Evolutionary conservation across 495 filamentous ascomycete species (phyloP), one percentile per base, ranked within the genome.

Genomic region (Pseudoneurospora amorphoporcata): DNA sequence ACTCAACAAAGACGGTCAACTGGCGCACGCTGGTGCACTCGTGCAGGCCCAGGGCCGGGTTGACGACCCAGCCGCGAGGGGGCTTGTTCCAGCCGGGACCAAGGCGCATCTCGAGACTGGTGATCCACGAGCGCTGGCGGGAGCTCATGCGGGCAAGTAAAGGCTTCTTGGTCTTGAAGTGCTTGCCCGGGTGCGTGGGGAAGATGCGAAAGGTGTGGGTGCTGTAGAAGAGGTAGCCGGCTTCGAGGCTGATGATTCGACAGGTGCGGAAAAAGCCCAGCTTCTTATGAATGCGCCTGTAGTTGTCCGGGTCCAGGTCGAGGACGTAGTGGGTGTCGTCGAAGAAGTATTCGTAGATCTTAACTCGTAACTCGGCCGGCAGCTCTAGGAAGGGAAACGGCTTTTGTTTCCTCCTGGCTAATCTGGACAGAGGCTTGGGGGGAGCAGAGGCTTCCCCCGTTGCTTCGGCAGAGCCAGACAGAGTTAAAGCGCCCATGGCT

Each of bases 81-180:
- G 93, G 93, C 68, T 85, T 85, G 17, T 84, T 91, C 91, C 91
- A 97, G 69, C 92, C 92, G 0, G 92, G 92, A 0, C 93, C 93
- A 2, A 97, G 81, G 10, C 93, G 89, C 73, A 96, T 81, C 76
- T 96, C 92, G 68, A 95, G 83, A 2, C 88, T 88, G 4, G 85
- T 89, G 69, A 97, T 83, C 29, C 83, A 87, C 8, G 84, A 80
- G 45, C 91, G 89, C 83, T 94, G 93, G 32, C 84, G 85, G 17
- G 86, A 78, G 17, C 89, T 88, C 73, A 94, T 84, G 35, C 90
- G 88, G 8, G 90, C 87, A 23, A 92, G 83, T 3, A 92, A 84
- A 0, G 90, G 89, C 69, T 81, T 83, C 77, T 89, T 88, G 23
- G 86, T 89, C 80, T 90, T 87, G 72, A 86, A 86, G 81, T 87